Evolutionary conservation across 2,329 filamentous ascomycete genomes (phyloP), one percentile per base, ranked within the genome.

Genomic region (Paraphaeosphaeria minitans): DNA sequence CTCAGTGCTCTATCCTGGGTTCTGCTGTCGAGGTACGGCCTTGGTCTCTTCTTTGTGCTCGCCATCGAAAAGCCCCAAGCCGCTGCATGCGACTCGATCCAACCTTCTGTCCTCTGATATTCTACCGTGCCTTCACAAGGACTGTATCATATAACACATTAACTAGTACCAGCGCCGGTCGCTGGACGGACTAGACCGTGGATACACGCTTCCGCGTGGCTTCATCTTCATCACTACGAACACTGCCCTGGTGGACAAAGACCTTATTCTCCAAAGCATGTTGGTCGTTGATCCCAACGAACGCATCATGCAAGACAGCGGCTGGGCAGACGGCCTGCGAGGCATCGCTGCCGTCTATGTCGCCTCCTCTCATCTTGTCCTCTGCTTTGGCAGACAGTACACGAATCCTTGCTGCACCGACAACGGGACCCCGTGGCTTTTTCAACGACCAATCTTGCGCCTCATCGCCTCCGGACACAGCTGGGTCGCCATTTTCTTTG

Each of bases 271-370:
- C 21, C 16, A 4, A 37, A 31, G n/a, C 0, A 53, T 31, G 16
- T 3, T 53, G 8, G 10, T 53, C 19, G 16, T n/a, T 14, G 50
- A 53, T 42, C 10, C 37, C 14, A 53, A 43, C 22, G 50, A 53
- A n/a, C 50, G 50, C 50, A 43, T 53, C 37, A 53, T 53, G 50
- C 50, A 53, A 42, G 50, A 53, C 50, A 53, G 50, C 16, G 19
- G 22, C 50, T 53, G 50, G 50, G 50, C 50, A 21, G 50, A 53
- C 24, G 50, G 50, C 24, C 37, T 53, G 12, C 50, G 50, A 42
- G 50, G 50, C 50, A 53, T 53, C 35, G 50, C 50, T 27, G 50
- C 50, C 37, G n/a, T 53, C 37, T 53, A 53, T 42, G 50, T 53
- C 50, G 50, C 37, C 24, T 24, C 50, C 37, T 53, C 50, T 19